A percentile compares a stretch with the other conserved stretches of the same genome.
These are phyloP conservation scores for Rhodotorula sp. DNA, from an alignment of 1,284 basidiomycete genomes.

Conservation along the genomic window DNA sequence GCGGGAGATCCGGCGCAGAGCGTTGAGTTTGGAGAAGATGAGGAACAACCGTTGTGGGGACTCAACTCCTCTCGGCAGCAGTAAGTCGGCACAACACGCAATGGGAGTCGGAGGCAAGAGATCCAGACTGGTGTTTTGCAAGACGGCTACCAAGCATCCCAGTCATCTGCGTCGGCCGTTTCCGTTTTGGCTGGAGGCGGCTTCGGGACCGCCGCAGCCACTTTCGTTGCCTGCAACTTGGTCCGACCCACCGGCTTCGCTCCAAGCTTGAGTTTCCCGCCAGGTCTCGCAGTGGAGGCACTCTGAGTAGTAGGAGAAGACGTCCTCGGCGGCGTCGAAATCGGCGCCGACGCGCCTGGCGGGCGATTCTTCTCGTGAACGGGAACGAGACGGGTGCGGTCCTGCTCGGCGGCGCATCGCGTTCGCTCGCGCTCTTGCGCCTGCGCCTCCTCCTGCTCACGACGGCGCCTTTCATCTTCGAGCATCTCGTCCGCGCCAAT, in stretches of 20 bases:
- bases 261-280: neutral
- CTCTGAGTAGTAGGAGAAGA: neutral
- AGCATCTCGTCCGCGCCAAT: slow-evolving; percentile 65
- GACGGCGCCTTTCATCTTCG: slow-evolving; percentile 1
- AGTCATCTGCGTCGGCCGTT: neutral
- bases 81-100: too few species aligned
- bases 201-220: too few species aligned
- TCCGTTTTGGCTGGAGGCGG: neutral
- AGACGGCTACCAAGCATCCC: neutral
- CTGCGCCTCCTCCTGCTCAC: neutral
- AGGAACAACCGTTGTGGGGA: too few species aligned
- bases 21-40: too few species aligned
- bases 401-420: neutral
- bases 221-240: neutral
- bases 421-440: neutral
- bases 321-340: neutral
- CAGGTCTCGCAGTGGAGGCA: too few species aligned
- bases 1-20: too few species aligned
- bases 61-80: too few species aligned
- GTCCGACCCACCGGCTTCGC: neutral
- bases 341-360: neutral
- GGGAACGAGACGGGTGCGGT: neutral
- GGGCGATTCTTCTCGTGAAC: too few species aligned
- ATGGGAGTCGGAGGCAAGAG: too few species aligned
- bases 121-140: neutral